A percentile compares a stretch with the other conserved stretches of the same genome.
Evolutionary conservation across 2,329 filamentous ascomycete species (phyloP).

Genomic region (Xylariaceae sp.): DNA sequence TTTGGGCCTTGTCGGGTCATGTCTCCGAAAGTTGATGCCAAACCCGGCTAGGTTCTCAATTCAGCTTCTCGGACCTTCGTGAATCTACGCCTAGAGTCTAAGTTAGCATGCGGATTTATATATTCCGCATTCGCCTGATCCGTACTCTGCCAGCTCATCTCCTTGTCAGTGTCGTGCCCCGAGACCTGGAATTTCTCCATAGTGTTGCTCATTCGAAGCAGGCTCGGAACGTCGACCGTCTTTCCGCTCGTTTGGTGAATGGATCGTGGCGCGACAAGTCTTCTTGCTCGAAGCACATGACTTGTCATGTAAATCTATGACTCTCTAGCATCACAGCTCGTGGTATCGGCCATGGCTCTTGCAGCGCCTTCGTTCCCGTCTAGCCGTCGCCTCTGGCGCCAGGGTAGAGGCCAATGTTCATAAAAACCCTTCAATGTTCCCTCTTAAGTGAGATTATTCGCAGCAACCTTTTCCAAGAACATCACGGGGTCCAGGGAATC

Average conservation of each 20-base stretch:
- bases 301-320: background rate
- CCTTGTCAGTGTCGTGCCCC: background rate
- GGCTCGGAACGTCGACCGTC: constrained; percentile 12
- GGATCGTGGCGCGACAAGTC: background rate
- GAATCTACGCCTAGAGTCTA: constrained; percentile 1
- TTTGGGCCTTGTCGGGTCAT: constrained; percentile 19
- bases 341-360: constrained; percentile 7
- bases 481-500: constrained; percentile 2
- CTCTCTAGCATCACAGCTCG: background rate
- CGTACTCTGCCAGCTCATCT: background rate
- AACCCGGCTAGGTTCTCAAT: constrained; percentile 21
- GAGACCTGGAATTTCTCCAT: background rate
- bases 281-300: constrained; percentile 1
- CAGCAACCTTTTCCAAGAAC: constrained; percentile 4
- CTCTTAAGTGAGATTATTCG: background rate
- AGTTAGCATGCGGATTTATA: constrained; percentile 3
- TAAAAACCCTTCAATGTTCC: constrained; percentile 11
- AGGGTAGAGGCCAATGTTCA: constrained; percentile 5
- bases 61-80: constrained; percentile 14
- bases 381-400: constrained; percentile 15
- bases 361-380: constrained; percentile 20
- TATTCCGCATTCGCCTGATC: background rate
- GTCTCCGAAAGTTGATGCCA: constrained; percentile 21
- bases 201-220: background rate
- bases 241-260: constrained; percentile 9